Percentiles rank a stretch among this genome's conserved stretches.
These are phyloP conservation scores for Nephelium lappaceum DNA, from an alignment of 345 rosid species.

Conservation along the genomic window DNA sequence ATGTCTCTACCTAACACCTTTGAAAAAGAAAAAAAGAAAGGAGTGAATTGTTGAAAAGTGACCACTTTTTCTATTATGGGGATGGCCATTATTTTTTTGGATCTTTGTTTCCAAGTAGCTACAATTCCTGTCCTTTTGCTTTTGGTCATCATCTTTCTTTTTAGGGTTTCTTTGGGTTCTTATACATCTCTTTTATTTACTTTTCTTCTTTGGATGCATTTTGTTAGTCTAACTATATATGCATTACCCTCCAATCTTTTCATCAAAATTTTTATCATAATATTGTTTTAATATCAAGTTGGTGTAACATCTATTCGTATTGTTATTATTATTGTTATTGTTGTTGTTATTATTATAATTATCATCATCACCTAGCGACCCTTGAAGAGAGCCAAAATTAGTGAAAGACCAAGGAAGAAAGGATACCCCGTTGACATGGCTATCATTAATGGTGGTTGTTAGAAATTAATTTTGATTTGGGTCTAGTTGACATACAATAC, in stretches of 20 bases:
- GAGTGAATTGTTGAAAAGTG: slow-evolving; percentile 37
- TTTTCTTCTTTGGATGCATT: slow-evolving; percentile 1
- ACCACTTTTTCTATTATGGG: slow-evolving; percentile 2
- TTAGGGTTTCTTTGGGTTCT: not conserved
- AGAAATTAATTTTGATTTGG: not conserved
- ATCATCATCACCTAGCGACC: not conserved
- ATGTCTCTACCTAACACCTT: slow-evolving; percentile 54
- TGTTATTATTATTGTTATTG: not conserved
- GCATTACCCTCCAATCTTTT: not conserved
- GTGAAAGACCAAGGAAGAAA: slow-evolving; percentile 4
- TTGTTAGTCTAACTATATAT: not conserved
- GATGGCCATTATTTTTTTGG: slow-evolving; percentile 27
- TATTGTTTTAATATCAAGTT: slow-evolving; percentile 17
- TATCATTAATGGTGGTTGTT: not conserved
- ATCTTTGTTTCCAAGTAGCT: slow-evolving; percentile 16
- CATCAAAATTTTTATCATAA: not conserved
- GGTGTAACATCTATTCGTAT: slow-evolving; percentile 23
- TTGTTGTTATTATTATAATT: not conserved
- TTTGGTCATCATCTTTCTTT: not conserved
- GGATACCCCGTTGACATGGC: not conserved
- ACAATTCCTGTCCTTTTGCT: slow-evolving; percentile 18
- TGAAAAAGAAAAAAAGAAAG: slow-evolving; percentile 22
- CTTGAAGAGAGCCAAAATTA: slow-evolving; percentile 1
- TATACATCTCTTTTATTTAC: not conserved
- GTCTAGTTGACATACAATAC: not conserved